Percentiles rank a stretch among this genome's conserved stretches.
phyloP scores from a whole-genome alignment of 78 protist genomes.

The Emiliania huxleyi region DNA sequence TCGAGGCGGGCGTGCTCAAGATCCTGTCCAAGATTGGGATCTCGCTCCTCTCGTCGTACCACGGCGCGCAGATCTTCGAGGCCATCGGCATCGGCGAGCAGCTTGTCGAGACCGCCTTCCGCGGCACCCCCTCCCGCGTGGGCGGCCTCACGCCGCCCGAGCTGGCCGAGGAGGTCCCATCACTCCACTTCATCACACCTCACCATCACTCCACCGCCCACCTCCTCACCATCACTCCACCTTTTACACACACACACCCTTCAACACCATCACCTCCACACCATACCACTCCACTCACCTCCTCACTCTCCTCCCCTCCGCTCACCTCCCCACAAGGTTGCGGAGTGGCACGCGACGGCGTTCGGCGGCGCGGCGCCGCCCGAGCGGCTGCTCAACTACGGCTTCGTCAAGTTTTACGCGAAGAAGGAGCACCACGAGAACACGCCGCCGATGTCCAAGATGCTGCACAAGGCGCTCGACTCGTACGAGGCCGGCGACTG shows the following conservation, averaged over 20 bases:
- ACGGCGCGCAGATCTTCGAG: conserved; percentile 91
- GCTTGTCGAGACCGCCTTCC: conserved; percentile 72
- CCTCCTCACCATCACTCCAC: conserved; percentile 35
- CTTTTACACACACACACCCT: too few species aligned
- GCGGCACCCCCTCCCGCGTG: conserved; percentile 71
- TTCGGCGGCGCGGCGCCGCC: conserved; percentile 25
- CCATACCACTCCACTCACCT: too few species aligned
- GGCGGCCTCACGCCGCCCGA: conserved; percentile 56
- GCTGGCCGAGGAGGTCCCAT: conserved; percentile 64
- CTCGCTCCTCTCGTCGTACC: conserved; percentile 76
- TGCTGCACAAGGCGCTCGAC: conserved; percentile 34
- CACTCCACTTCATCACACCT: conserved; percentile 46
- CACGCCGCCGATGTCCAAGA: conserved; percentile 32
- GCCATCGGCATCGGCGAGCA: conserved; percentile 75
- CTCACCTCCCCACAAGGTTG: too few species aligned
- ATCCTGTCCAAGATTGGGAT: conserved; percentile 89
- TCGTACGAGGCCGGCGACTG: neutral
- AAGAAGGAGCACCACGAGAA: conserved; percentile 40
- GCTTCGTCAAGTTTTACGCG: conserved; percentile 48
- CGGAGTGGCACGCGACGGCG: conserved; percentile 36
- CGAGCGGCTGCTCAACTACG: conserved; percentile 35
- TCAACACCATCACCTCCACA: too few species aligned
- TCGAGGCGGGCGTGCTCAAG: conserved; percentile 73
- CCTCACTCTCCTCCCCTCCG: conserved; percentile 61
- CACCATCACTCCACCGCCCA: too few species aligned